Evolutionary conservation across 129 eudicot genomes (phyloP), one percentile per base, ranked within the genome.

Genomic region (Tagetes erecta): DNA sequence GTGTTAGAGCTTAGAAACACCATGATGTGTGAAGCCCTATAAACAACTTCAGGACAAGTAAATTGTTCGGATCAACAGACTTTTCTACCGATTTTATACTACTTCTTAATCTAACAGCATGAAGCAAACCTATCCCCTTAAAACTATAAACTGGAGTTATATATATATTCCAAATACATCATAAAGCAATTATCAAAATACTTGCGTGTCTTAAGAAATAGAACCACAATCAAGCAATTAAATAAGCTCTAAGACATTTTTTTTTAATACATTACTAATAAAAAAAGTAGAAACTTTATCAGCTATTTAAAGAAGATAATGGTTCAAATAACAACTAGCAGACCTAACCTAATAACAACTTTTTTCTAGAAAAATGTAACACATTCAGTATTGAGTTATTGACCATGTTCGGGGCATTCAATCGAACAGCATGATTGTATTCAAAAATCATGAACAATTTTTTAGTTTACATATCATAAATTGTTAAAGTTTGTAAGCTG

Each of bases 111-210:
- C 46, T 65, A 20, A 41, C 52, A 41, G 1, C 36, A 10, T 46
- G 70, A 65, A 65, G 70, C 52, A 65, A 45, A n/a, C 51, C 35
- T 40, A 65, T 13, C 44, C 51, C 6, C 52, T 39, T 6, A 41
- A 14, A 39, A 65, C 36, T 20, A 65, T 8, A 67, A 14, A 20
- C 20, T 39, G 47, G 49, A 14, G 39, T 49, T 6, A 5, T 5
- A 8, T 42, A 33, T 36, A 59, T 7, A 62, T 8, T 12, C 33
- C 67, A 57, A 33, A 42, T 73, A 37, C 20, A 30, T 8, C 45
- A 5, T 33, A 14, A 41, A 42, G 52, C 31, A 72, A 20, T 20
- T 20, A 20, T 20, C 27, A 20, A 20, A 20, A 20, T 20, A 20
- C 27, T 20, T 20, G 27, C 27, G 27, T 20, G 27, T 20, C 27